A percentile compares a stretch with the other conserved stretches of the same genome.
phyloP scores from a whole-genome alignment of 2,329 filamentous ascomycete genomes.

The Colletotrichum navitas region DNA sequence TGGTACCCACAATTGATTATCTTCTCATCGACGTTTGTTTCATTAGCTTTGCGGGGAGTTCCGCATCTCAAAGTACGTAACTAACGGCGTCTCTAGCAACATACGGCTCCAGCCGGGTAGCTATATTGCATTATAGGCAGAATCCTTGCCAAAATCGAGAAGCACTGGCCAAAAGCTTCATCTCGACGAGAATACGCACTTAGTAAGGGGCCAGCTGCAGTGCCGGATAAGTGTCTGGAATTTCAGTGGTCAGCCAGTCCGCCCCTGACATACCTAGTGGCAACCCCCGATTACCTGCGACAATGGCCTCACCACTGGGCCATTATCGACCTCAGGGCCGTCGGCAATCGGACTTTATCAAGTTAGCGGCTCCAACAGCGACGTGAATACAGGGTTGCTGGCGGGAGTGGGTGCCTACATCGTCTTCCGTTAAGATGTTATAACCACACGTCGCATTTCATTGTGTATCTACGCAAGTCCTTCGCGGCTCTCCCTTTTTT shows the following conservation, averaged over 20 bases:
- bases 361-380: constrained; percentile 5
- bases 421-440: neutral
- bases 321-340: constrained; percentile 1
- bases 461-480: constrained; percentile 9
- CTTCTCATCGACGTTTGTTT: neutral
- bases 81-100: neutral
- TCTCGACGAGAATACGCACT: neutral
- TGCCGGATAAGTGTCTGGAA: constrained; percentile 1
- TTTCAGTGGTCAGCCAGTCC: constrained; percentile 12
- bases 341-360: neutral
- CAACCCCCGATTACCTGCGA: constrained; percentile 15
- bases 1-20: neutral
- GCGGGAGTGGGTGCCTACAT: constrained; percentile 5
- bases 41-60: constrained; percentile 5
- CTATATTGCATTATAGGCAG: too few relatives aligned
- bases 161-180: neutral
- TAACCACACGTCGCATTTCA: constrained; percentile 21
- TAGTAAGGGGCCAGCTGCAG: neutral
- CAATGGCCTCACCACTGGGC: constrained; percentile 1
- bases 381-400: neutral
- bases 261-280: constrained; percentile 10
- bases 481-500: neutral
- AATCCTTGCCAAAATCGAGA: neutral
- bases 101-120: neutral
- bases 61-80: constrained; percentile 1